A percentile compares a stretch with the other conserved stretches of the same genome.
Conservation (phyloP, 352 stramenopile genomes). For the Globisporangium rhizosaccharum region DNA sequence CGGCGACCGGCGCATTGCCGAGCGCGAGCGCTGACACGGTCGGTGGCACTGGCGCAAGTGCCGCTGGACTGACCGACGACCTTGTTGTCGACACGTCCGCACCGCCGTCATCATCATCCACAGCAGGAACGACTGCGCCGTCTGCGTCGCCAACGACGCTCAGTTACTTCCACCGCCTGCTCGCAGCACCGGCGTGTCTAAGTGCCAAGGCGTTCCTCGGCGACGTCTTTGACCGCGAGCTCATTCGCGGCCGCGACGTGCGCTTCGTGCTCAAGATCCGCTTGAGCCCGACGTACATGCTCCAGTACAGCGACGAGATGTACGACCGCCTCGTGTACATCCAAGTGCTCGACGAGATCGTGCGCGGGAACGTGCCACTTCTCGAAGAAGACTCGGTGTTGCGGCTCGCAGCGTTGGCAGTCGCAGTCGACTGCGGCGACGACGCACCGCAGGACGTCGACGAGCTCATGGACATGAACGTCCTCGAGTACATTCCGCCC, state of each 20-base stretch:
- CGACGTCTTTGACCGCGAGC: slow-evolving; percentile 89
- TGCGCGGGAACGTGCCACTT: slow-evolving; percentile 82
- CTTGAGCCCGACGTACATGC: slow-evolving; percentile 70
- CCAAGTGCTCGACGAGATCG: slow-evolving; percentile 91
- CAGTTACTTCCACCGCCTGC: slow-evolving; percentile 77
- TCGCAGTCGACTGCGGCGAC: slow-evolving; percentile 78
- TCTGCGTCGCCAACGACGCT: slow-evolving; percentile 23
- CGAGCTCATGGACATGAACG: slow-evolving; percentile 58
- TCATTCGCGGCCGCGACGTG: slow-evolving; percentile 85
- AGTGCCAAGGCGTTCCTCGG: slow-evolving; percentile 81
- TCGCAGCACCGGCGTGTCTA: slow-evolving; percentile 74
- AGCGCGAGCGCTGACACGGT: no score
- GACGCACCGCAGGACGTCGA: slow-evolving; percentile 44
- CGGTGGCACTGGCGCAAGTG: background rate
- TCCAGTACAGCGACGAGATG: slow-evolving; percentile 83
- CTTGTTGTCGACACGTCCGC: background rate
- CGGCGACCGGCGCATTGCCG: slow-evolving; percentile 16
- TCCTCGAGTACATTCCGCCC: slow-evolving; percentile 84
- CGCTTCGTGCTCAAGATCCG: slow-evolving; percentile 93
- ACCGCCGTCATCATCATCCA: slow-evolving; percentile 9
- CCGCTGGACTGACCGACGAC: background rate
- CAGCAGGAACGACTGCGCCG: slow-evolving; percentile 11
- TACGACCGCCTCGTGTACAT: slow-evolving; percentile 84
- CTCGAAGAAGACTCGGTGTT: slow-evolving; percentile 72
- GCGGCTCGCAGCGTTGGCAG: slow-evolving; percentile 67